Evolutionary conservation across 129 eudicot species (phyloP), one percentile per base, ranked within the genome.

Genomic region (Artemisia argyi): DNA sequence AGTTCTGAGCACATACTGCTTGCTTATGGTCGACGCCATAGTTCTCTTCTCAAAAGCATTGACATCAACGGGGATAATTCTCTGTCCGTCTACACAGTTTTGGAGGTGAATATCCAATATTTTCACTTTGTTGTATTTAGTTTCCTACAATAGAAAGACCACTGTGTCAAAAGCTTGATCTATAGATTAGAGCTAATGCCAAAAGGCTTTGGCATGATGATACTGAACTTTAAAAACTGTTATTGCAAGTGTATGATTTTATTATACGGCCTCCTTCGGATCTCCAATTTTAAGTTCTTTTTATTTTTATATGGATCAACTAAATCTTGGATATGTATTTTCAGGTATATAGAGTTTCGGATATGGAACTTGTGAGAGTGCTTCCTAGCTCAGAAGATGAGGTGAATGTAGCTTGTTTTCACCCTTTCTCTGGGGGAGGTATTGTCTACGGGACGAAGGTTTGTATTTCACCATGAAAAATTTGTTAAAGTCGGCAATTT

Each of bases 311-410:
- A 28, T 28, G 30, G 14, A 52, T 61, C 2, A 24, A 18, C 5
- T 52, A 5, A 61, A 8, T 67, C 61, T 66, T 65, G 49, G 11
- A 50, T 48, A 22, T 71, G 11, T 32, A 69, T 66, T 30, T 59
- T 75, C 72, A 87, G 94, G 89, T 87, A 20, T 87, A 87, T 65
- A 82, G 85, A 84, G 94, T 87, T 71, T 79, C 90, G 4, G 87
- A 85, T 78, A 79, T 87, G 94, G 85, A 87, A 79, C 85, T 87
- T 28, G 90, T 87, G 73, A 85, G 94, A 60, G 87, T 87, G 61
- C 94, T 87, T 78, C 94, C 94, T 8, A 87, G 89, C 78, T 82
- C 90, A 35, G 94, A 84, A 76, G 94, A 87, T 35, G 94, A 87
- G 77, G 94, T 87, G 68, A 87, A 87, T 68, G 94, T 87, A 9